These are phyloP conservation scores for Solanum okadae DNA, from an alignment of 257 asterid species.

Conservation along the genomic window DNA sequence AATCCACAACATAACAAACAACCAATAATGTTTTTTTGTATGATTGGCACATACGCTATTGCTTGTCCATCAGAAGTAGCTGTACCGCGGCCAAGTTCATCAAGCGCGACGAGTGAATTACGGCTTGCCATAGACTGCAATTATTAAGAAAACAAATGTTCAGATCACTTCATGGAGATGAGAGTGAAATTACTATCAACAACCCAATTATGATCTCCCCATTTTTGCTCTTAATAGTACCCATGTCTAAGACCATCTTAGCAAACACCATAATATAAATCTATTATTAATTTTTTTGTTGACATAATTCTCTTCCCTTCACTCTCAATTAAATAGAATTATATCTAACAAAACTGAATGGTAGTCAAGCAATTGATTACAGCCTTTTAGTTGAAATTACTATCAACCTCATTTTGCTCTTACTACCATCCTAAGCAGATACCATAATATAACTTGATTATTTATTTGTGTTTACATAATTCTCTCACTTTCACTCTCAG, in stretches of 20 bases:
- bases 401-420: not conserved
- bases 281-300: not conserved
- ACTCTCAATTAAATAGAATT: not conserved
- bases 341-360: not conserved
- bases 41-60: slow-evolving; percentile 69
- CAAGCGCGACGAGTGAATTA: slow-evolving; percentile 83
- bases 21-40: not conserved
- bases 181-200: not conserved
- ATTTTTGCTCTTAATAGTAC: not conserved
- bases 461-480: not conserved
- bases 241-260: not conserved
- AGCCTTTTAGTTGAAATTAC: not conserved
- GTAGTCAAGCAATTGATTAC: not conserved
- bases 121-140: slow-evolving; percentile 71
- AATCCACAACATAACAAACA: not conserved
- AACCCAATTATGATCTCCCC: not conserved
- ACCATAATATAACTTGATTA: not conserved
- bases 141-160: slow-evolving; percentile 1
- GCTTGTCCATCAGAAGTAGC: slow-evolving; percentile 99
- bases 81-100: slow-evolving; percentile 98
- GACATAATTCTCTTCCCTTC: not conserved
- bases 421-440: not conserved
- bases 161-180: slow-evolving; percentile 4
- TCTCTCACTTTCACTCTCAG: not conserved
- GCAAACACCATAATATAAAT: not conserved